Evolutionary conservation across 1,284 basidiomycete genomes (phyloP), one percentile per base, ranked within the genome.

Genomic region (Ustilago lituana): DNA sequence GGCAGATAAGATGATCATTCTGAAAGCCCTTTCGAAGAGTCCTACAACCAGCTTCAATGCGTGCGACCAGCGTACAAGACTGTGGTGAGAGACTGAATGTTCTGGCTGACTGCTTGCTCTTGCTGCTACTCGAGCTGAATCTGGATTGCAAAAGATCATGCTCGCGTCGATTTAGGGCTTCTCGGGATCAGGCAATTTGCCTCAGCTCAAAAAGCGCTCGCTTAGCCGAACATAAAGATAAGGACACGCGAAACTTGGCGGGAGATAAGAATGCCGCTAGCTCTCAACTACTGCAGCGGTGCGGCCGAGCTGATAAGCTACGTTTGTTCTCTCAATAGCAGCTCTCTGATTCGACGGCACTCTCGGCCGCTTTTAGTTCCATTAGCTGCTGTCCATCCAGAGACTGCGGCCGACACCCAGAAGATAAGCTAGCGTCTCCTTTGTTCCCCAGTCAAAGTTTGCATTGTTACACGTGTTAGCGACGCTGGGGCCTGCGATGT

Each of bases 171-270:
- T 15, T 43, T 43, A 29, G 27, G 27, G 7, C 6, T 7, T 12
- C 27, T 14, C 7, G 33, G 23, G 9, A 1, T 24, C 24, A 37
- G 53, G 54, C 54, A 24, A 29, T 32, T 37, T 26, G 50, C 31
- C 55, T 45, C 46, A 59, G 55, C 55, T 65, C 62, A 59, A 65
- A 24, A 14, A 58, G 55, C 54, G 55, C 45, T 58, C 26, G 37
- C 40, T 23, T 29, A 48, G 17, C 19, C 38, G 27, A 9, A 7
- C 14, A 11, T 15, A 49, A 26, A 61, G 59, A 62, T 55, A 55
- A 62, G 52, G 39, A 37, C 24, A 9, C n/a, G n/a, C n/a, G n/a
- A n/a, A n/a, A n/a, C n/a, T n/a, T n/a, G n/a, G n/a, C n/a, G 10
- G 38, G 40, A 55, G 50, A 52, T 52, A 52, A 52, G 33, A 17